Base-by-base conservation (phyloP, 805 yeast genomes). In the Metschnikowia corniflorae region DNA sequence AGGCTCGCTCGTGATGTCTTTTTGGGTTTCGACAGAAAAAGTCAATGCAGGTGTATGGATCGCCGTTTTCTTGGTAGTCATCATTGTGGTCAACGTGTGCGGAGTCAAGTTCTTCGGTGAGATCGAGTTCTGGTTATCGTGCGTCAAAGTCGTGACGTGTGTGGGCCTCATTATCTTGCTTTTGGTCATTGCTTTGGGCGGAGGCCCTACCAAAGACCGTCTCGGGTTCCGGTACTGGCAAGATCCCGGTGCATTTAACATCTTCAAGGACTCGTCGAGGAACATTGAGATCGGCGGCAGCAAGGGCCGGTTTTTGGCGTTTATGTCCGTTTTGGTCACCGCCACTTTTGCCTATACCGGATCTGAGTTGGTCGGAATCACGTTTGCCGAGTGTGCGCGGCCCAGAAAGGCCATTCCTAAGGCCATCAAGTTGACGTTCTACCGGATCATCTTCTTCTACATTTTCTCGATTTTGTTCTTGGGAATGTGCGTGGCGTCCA, bases 311-410 rank as follows among this genome's bases (percentile, higher is more conserved):
- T 78, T 81, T 51, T 77, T 78, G 16, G 65, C 84, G 2, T 80
- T 80, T 47, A 68, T 70, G 37, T 68, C 80, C n/a, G 81, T 77
- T 7, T 66, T 81, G 35, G 82, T 78, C 31, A 71, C 77, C 27
- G 82, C 85, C 13, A 76, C 80, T 3, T 83, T 81, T 55, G 84
- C 88, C 7, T 83, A 70, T 53, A 71, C 78, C 26, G 89, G 88
- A 49, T 75, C 83, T 16, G 88, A 82, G 60, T 62, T 68, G 49
- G 78, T 82, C 42, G 87, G 84, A 55, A 73, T 82, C 42, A 79
- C 87, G 7, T 83, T 82, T 40, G 84, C 85, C 28, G 91, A 83
- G 63, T 78, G 84, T 33, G 68, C 77, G 47, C 76, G 67, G 71
- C 70, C 91, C 31, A 65, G 86, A 53, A 68, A 69, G 45, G 73